Conservation (phyloP, 2,329 filamentous ascomycete genomes). For the Cercospora beticola region DNA sequence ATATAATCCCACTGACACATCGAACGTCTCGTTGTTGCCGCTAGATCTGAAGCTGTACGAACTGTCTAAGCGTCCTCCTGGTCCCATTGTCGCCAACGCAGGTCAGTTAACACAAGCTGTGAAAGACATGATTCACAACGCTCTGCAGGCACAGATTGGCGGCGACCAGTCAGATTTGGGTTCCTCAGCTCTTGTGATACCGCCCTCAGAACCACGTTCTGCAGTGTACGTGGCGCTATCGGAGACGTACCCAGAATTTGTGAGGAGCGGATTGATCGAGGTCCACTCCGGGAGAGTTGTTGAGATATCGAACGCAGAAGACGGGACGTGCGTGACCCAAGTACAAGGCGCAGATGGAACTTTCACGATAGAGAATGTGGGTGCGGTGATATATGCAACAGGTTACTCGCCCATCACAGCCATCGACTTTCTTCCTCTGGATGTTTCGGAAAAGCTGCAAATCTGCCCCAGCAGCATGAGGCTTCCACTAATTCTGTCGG, state of each 20-base stretch:
- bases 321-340: conserved; percentile 11
- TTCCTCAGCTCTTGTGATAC: conserved; percentile 27
- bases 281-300: conserved; percentile 42
- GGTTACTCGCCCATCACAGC: conserved; percentile 68
- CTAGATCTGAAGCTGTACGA: conserved; percentile 74
- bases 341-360: conserved; percentile 12
- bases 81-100: conserved; percentile 61
- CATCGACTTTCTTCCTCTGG: conserved; percentile 62
- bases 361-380: conserved; percentile 54
- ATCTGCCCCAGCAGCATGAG: conserved; percentile 56
- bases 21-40: conserved; percentile 61
- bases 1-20: conserved; percentile 42
- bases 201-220: conserved; percentile 20
- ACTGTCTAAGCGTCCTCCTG: conserved; percentile 58
- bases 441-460: conserved; percentile 58
- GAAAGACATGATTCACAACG: conserved; percentile 32
- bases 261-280: conserved; percentile 58
- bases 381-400: conserved; percentile 70
- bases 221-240: conserved; percentile 60
- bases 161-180: conserved; percentile 45
- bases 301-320: conserved; percentile 20
- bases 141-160: conserved; percentile 43
- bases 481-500: conserved; percentile 66
- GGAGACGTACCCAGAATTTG: conserved; percentile 71
- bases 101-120: conserved; percentile 62